Evolutionary conservation across 176 grass and related monocot species (phyloP), one percentile per base, ranked within the genome.

Genomic region (Olyra latifolia): DNA sequence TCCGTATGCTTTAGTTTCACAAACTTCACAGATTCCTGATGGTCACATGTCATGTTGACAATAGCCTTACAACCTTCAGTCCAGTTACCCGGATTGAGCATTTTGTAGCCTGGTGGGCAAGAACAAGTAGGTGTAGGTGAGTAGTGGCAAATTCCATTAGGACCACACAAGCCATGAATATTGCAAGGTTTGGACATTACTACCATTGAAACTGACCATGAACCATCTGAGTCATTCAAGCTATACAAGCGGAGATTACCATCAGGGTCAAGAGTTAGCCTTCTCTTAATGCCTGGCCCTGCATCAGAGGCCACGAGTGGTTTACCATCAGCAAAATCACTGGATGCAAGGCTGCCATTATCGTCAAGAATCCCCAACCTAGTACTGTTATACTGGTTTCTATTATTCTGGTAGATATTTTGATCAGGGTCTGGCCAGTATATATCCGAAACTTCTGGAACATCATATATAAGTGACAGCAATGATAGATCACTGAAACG

Each of bases 211-310:
- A 90, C 52, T 10, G 50, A 87, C 84, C 88, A 91, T 65, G 60
- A 43, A 20, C 88, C 75, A 68, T 87, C 41, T 27, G 43, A 17
- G n/a, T 74, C 15, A 53, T 72, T 83, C 47, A 91, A 13, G 80
- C 88, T 91, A 55, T 91, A 91, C 23, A 87, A 27, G 32, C 80
- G 61, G 28, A 87, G 74, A 75, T 91, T 91, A 9, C 88, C 88
- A 40, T 91, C 74, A 20, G 64, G 59, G 62, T 91, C 88, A 8
- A 87, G 84, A 58, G 88, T 87, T 15, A 87, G 25, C 74, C 88
- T 78, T 59, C 88, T 91, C 19, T 48, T 79, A 38, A 76, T 70
- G 10, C 38, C 60, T 59, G 41, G 39, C 4, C 76, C 81, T 20
- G 1, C 8, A 78, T 88, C 85, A 69, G 81, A 91, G 38, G 85